Base-by-base conservation (phyloP, 495 filamentous ascomycete genomes). In the Amphirosellinia nigrospora region DNA sequence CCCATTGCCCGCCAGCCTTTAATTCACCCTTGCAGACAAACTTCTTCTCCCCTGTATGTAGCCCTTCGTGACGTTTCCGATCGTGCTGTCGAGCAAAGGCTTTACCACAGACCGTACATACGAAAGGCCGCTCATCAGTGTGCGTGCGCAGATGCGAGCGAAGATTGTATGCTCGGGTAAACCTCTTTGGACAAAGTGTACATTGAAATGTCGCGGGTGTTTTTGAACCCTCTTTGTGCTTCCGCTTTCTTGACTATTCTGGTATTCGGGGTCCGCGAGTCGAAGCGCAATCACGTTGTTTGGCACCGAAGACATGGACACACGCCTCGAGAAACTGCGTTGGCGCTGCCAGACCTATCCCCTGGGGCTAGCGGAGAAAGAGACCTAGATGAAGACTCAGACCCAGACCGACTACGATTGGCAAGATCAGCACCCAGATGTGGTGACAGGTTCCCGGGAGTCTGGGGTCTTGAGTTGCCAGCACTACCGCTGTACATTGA, bases 51-150 rank as follows among this genome's bases (percentile, higher is more conserved):
- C 94, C 94, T 1, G 91, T 93, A 77, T 97, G 94, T 4, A 97
- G 83, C 16, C 94, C 92, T 81, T 97, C 94, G 79, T 97, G 94
- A 26, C 94, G 88, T 80, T 96, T 97, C 41, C 94, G 89, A 78
- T 97, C 94, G 71, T 96, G 94, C 77, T 97, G 93, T n/a, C 94
- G 89, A 23, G 94, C 94, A 78, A 97, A 97, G 3, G 96, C 96
- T 81, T 99, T 99, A 69, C 94, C 93, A 75, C 96, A 99, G 39
- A 98, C 93, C 0, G 93, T 95, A 71, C 94, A 97, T n/a, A 97
- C 93, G 69, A 97, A 97, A 4, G 94, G 94, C 30, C 94, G 86
- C 81, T 97, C 94, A 78, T 97, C 93, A 0, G 94, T 97, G 77
- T 97, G 94, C 0, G 94, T 97, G 28, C 94, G 92, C 34, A 97